Evolutionary conservation across 2,329 filamentous ascomycete genomes (phyloP).

Genomic region (Aspergillus uvarum): DNA sequence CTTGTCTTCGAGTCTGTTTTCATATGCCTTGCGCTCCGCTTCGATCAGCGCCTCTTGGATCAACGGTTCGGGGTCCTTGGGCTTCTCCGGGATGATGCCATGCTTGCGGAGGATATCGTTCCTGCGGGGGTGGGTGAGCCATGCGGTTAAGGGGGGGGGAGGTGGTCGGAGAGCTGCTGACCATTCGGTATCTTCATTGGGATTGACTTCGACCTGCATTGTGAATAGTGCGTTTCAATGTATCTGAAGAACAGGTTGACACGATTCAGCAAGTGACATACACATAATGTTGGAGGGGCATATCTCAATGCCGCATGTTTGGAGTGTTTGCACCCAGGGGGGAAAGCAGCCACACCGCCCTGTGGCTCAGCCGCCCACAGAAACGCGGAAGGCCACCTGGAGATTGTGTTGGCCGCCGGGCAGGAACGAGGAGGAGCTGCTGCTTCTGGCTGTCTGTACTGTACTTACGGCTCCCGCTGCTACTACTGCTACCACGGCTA

Average conservation of each 20-base stretch:
- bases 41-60: conserved; percentile 92
- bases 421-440: conserved; percentile 18
- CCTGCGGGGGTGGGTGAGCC: conserved; percentile 54
- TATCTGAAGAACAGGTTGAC: background rate
- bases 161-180: conserved; percentile 35
- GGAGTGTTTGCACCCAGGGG: conserved; percentile 34
- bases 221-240: conserved; percentile 9
- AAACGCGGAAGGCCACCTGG: conserved; percentile 43
- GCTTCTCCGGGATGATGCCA: conserved; percentile 95
- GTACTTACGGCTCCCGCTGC: background rate
- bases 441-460: conserved; percentile 9
- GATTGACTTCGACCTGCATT: conserved; percentile 81
- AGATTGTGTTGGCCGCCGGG: conserved; percentile 25
- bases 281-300: background rate
- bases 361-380: conserved; percentile 31
- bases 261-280: background rate
- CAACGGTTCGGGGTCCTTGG: conserved; percentile 89
- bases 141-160: conserved; percentile 9
- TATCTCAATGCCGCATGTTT: conserved; percentile 37
- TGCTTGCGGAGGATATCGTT: conserved; percentile 98
- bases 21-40: conserved; percentile 78
- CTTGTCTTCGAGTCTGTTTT: conserved; percentile 91
- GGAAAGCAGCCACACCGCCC: conserved; percentile 15
- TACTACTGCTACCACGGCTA: too few relatives aligned
- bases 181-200: conserved; percentile 98